Conservation (phyloP, 352 stramenopile species). For the Phytophthora colocasiae region DNA sequence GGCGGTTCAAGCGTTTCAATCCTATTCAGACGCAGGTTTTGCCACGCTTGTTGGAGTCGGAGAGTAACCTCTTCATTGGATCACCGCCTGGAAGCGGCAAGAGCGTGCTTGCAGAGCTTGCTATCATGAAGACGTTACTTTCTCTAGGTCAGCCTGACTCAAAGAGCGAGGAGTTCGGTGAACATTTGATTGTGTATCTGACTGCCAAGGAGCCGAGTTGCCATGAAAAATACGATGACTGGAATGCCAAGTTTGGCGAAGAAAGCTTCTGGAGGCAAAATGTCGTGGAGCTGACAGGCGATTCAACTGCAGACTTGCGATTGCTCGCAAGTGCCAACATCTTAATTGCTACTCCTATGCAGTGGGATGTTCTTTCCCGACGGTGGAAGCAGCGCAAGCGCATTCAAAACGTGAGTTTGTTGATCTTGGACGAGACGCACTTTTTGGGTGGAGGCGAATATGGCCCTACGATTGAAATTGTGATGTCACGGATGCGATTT, state of each 20-base stretch:
- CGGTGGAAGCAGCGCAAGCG: slow-evolving; percentile 97
- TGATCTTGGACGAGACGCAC: slow-evolving; percentile 98
- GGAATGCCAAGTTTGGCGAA: slow-evolving; percentile 85
- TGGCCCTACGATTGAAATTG: slow-evolving; percentile 96
- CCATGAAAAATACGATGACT: slow-evolving; percentile 81
- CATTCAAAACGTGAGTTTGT: slow-evolving; percentile 94
- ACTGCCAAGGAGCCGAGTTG: slow-evolving; percentile 88
- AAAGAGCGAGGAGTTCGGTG: slow-evolving; percentile 66
- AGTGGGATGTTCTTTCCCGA: slow-evolving; percentile 97
- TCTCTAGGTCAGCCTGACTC: slow-evolving; percentile 59
- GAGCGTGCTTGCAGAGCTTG: slow-evolving; percentile 94
- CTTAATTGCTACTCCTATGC: slow-evolving; percentile 93
- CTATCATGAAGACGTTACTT: slow-evolving; percentile 94
- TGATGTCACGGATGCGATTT: slow-evolving; percentile 98
- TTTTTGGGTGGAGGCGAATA: slow-evolving; percentile 93
- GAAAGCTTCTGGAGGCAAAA: slow-evolving; percentile 81
- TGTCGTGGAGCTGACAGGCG: slow-evolving; percentile 95
- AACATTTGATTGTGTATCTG: slow-evolving; percentile 94
- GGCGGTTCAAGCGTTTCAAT: slow-evolving; percentile 96
- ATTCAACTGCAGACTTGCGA: slow-evolving; percentile 93
- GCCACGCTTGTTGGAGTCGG: slow-evolving; percentile 95
- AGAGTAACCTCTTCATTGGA: slow-evolving; percentile 96
- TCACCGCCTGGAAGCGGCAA: slow-evolving; percentile 96
- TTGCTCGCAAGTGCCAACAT: slow-evolving; percentile 93
- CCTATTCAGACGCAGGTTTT: slow-evolving; percentile 99